Evolutionary conservation across 805 yeast genomes (phyloP).

Genomic region (Saturnispora galanensis): DNA sequence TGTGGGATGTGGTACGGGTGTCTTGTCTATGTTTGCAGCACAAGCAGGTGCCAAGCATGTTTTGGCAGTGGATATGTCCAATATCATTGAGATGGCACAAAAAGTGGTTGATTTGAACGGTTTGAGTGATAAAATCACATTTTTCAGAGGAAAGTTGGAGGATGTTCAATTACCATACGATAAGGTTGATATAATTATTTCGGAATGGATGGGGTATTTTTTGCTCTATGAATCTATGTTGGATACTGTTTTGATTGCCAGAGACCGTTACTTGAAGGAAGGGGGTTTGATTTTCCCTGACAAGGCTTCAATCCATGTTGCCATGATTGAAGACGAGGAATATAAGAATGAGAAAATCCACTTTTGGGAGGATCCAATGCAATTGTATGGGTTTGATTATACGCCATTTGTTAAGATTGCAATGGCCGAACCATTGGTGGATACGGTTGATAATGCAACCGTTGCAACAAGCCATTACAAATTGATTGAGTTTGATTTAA

Average conservation of each 20-base stretch:
- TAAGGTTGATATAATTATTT: conserved; percentile 86
- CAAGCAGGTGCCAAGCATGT: conserved; percentile 99
- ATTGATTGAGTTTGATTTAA: conserved; percentile 76
- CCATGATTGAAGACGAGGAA: conserved; percentile 87
- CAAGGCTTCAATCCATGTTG: conserved; percentile 79
- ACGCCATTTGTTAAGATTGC: conserved; percentile 81
- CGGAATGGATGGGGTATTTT: conserved; percentile 99
- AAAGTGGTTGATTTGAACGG: conserved; percentile 81
- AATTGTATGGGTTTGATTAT: conserved; percentile 91
- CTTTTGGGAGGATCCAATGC: conserved; percentile 71
- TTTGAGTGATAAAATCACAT: conserved; percentile 72
- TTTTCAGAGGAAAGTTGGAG: conserved; percentile 87
- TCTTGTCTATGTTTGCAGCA: conserved; percentile 94
- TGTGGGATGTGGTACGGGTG: conserved; percentile 99
- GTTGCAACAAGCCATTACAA: conserved; percentile 66
- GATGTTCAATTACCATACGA: conserved; percentile 80
- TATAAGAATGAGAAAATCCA: conserved; percentile 86
- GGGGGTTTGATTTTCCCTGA: conserved; percentile 95
- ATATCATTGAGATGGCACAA: conserved; percentile 93
- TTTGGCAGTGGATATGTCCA: conserved; percentile 94
- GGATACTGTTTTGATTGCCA: conserved; percentile 88
- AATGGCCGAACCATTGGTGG: conserved; percentile 91
- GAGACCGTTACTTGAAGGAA: conserved; percentile 74
- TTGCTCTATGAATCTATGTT: conserved; percentile 94
- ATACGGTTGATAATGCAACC: conserved; percentile 70